These are phyloP conservation scores for Penicillium salamii DNA, from an alignment of 495 filamentous ascomycete species.

Conservation along the genomic window DNA sequence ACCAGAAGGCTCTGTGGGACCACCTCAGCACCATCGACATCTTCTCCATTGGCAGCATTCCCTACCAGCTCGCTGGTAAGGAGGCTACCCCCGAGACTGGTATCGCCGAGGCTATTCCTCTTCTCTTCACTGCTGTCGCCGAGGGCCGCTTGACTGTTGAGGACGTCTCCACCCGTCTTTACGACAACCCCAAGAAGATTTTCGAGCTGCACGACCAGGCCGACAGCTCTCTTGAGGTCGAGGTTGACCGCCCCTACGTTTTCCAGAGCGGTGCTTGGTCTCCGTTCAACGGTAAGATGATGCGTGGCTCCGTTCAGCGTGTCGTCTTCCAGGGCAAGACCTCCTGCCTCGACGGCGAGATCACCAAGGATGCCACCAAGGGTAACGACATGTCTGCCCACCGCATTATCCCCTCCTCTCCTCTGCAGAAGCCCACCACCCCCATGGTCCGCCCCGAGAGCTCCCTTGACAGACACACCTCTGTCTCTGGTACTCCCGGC, in stretches of 20 bases:
- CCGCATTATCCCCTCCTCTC: slow-evolving; percentile 55
- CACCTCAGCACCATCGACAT: slow-evolving; percentile 75
- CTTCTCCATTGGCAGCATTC: slow-evolving; percentile 80
- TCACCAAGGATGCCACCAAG: slow-evolving; percentile 52
- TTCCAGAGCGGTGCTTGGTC: slow-evolving; percentile 63
- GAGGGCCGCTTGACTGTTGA: slow-evolving; percentile 74
- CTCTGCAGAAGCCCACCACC: slow-evolving; percentile 49
- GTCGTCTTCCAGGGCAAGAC: slow-evolving; percentile 77
- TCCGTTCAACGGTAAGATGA: slow-evolving; percentile 67
- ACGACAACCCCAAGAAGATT: slow-evolving; percentile 81
- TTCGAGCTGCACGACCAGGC: slow-evolving; percentile 85
- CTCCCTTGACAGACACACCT: slow-evolving; percentile 43
- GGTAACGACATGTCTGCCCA: slow-evolving; percentile 79
- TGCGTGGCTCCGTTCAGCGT: slow-evolving; percentile 72
- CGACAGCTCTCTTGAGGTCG: slow-evolving; percentile 71
- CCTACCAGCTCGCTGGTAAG: slow-evolving; percentile 71
- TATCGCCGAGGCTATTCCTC: slow-evolving; percentile 72
- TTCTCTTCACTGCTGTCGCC: slow-evolving; percentile 74
- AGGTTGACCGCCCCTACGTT: slow-evolving; percentile 65
- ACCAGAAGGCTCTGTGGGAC: slow-evolving; percentile 78
- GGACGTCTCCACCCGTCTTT: slow-evolving; percentile 66
- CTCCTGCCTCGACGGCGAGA: slow-evolving; percentile 70
- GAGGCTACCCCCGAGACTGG: slow-evolving; percentile 59
- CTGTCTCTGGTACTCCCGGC: slow-evolving; percentile 41
- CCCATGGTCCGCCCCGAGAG: slow-evolving; percentile 46